Conservation (phyloP, 2,329 filamentous ascomycete genomes). For the Nannizziopsis arthrosporioides region DNA sequence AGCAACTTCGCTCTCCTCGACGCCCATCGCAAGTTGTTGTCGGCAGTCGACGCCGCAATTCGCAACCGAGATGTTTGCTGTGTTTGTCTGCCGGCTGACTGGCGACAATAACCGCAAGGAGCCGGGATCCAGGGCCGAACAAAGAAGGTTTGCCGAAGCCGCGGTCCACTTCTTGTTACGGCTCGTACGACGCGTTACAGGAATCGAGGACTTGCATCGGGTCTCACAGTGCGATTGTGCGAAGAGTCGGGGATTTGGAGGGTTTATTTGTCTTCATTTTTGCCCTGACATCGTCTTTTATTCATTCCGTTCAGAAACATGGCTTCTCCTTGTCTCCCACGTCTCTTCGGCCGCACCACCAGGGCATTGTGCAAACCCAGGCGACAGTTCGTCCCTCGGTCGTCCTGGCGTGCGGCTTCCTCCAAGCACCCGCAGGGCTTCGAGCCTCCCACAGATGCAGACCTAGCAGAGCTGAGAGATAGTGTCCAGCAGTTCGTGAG, state of each 20-base stretch:
- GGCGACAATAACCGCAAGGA: slow-evolving; percentile 11
- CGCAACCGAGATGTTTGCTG: neutral
- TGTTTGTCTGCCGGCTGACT: neutral
- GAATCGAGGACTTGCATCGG: neutral
- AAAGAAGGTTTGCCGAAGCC: slow-evolving; percentile 2
- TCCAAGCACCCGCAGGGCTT: slow-evolving; percentile 58
- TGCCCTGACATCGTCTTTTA: neutral
- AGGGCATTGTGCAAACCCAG: slow-evolving; percentile 21
- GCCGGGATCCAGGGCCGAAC: neutral
- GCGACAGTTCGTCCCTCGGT: slow-evolving; percentile 21
- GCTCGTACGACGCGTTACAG: neutral
- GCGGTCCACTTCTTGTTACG: neutral
- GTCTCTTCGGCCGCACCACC: slow-evolving; percentile 23
- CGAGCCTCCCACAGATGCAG: slow-evolving; percentile 54
- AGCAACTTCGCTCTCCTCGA: neutral
- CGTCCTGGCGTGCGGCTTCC: slow-evolving; percentile 42
- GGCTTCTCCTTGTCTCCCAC: slow-evolving; percentile 25
- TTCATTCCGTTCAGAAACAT: slow-evolving; percentile 17
- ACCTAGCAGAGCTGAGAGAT: slow-evolving; percentile 70
- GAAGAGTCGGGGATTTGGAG: neutral
- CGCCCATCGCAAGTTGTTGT: neutral
- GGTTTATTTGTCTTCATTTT: neutral
- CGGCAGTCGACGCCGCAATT: neutral
- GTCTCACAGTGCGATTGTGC: neutral
- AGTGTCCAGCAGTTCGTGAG: slow-evolving; percentile 76